phyloP scores from a whole-genome alignment of 169 alveolate genomes.

The Plasmodium billcollinsi region DNA sequence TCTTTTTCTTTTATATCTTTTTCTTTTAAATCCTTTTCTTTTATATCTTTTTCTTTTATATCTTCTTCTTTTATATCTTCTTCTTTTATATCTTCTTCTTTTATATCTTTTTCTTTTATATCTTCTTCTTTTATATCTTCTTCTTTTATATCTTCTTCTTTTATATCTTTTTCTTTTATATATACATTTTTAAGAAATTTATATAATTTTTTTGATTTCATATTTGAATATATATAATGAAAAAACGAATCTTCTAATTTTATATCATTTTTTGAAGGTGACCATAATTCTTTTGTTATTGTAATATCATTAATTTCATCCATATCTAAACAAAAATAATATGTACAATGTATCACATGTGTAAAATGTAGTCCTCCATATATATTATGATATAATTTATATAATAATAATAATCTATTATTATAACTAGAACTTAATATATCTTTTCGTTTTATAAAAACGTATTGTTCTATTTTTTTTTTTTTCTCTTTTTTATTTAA shows the following conservation, averaged over 20 bases:
- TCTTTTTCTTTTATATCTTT: background rate
- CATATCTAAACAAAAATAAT: conserved; percentile 10
- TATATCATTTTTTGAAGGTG: background rate
- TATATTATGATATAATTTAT: conserved; percentile 29
- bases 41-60: background rate
- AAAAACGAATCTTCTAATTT: background rate
- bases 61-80: background rate
- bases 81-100: too few relatives aligned
- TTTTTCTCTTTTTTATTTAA: background rate
- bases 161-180: conserved; percentile 4
- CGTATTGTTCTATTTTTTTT: background rate
- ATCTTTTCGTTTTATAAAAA: conserved; percentile 1
- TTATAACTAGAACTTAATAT: background rate
- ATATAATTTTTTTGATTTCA: background rate
- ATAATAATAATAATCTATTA: background rate
- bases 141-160: background rate
- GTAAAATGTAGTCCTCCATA: background rate
- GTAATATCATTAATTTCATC: background rate
- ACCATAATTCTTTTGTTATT: too few relatives aligned
- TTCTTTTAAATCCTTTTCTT: conserved; percentile 1
- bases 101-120: too few relatives aligned
- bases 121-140: too few relatives aligned
- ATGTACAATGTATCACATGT: conserved; percentile 17
- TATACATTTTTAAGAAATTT: background rate
- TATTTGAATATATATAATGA: conserved; percentile 28